Percentiles rank a stretch among this genome's conserved stretches.
Conservation (phyloP, 176 grass and related monocot species). For the Oryza brachyantha region DNA sequence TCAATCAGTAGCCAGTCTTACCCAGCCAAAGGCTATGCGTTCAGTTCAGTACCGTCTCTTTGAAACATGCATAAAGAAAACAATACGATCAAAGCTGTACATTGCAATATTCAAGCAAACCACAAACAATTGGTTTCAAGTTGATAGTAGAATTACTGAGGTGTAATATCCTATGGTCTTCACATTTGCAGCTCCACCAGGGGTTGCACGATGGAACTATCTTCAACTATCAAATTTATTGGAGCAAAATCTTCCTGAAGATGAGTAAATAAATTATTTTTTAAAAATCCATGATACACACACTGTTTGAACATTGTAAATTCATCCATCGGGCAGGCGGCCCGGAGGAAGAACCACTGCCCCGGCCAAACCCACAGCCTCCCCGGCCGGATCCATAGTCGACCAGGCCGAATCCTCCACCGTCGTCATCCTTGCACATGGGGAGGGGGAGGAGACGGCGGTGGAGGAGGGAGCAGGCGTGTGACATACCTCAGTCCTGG, state of each 20-base stretch:
- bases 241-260: slow-evolving; percentile 91
- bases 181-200: slow-evolving; percentile 86
- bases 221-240: slow-evolving; percentile 93
- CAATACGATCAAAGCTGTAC: not conserved
- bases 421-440: too few relatives aligned
- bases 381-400: too few relatives aligned
- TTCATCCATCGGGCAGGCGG: too few relatives aligned
- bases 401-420: too few relatives aligned
- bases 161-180: slow-evolving; percentile 98
- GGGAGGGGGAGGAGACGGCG: too few relatives aligned
- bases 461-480: too few relatives aligned
- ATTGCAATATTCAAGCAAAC: too few relatives aligned
- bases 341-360: too few relatives aligned
- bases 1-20: not conserved
- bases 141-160: slow-evolving; percentile 57
- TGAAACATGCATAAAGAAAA: not conserved
- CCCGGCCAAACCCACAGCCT: too few relatives aligned
- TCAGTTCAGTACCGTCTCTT: not conserved
- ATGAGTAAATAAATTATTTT: not conserved
- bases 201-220: slow-evolving; percentile 73
- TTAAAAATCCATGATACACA: not conserved
- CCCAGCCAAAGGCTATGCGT: not conserved
- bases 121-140: too few relatives aligned
- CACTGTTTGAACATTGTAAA: not conserved
- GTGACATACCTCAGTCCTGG: too few relatives aligned